phyloP scores from a whole-genome alignment of 1,139 yeast genomes.

The Insectozyma bohioensis region DNA sequence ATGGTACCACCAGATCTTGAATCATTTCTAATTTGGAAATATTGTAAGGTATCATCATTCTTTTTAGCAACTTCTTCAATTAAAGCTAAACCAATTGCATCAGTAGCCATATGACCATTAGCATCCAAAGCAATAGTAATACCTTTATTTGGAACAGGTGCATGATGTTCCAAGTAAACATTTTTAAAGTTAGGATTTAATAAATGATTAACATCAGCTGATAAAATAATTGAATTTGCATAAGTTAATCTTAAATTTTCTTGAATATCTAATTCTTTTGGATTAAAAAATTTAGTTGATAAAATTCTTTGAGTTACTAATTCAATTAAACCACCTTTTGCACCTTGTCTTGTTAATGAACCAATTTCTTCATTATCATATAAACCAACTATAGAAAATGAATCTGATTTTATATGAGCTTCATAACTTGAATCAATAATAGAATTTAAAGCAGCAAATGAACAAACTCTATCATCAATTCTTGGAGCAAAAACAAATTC shows the following conservation, averaged over 20 bases:
- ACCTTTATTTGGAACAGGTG: constrained; percentile 44
- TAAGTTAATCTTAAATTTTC: constrained; percentile 25
- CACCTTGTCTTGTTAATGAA: constrained; percentile 43
- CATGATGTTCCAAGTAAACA: constrained; percentile 38
- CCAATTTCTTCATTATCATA: constrained; percentile 49
- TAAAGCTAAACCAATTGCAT: constrained; percentile 35
- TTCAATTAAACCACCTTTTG: constrained; percentile 39
- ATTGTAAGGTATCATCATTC: constrained; percentile 33
- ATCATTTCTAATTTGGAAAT: constrained; percentile 46
- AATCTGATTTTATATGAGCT: constrained; percentile 24
- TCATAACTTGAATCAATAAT: constrained; percentile 26
- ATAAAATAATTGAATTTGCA: constrained; percentile 39
- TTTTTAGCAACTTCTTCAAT: constrained; percentile 31
- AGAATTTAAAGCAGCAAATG: constrained; percentile 40
- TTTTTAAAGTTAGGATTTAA: constrained; percentile 43
- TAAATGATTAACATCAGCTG: constrained; percentile 50
- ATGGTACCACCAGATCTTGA: constrained; percentile 47
- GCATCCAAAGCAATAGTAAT: constrained; percentile 41
- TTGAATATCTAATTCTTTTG: constrained; percentile 19
- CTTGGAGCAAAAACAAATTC: constrained; percentile 47
- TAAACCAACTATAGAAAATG: constrained; percentile 38
- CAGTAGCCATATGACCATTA: constrained; percentile 46
- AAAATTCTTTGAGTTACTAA: constrained; percentile 35
- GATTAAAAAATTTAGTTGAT: constrained; percentile 21
- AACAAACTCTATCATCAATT: constrained; percentile 46